Evolutionary conservation across 805 yeast genomes (phyloP).

Genomic region (Maudiozyma barnettii): DNA sequence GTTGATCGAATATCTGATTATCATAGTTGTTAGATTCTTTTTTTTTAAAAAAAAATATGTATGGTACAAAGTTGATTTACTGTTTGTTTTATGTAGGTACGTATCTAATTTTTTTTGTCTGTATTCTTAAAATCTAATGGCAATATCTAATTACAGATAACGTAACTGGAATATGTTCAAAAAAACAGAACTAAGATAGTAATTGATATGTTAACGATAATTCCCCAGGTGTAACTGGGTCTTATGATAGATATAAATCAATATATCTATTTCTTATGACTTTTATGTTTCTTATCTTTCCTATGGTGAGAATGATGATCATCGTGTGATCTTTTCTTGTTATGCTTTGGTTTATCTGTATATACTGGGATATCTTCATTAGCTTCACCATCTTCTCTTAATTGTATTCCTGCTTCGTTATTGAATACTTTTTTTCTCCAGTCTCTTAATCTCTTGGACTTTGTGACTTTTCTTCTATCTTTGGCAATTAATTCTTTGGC

Average conservation of each 20-base stretch:
- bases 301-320: conserved; percentile 1
- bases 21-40: no score
- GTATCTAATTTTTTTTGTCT: neutral
- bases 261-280: neutral
- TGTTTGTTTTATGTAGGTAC: neutral
- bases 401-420: conserved; percentile 40
- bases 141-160: no score
- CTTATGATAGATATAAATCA: neutral
- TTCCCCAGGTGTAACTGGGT: no score
- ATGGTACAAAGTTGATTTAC: neutral
- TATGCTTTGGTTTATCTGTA: conserved; percentile 4
- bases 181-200: no score
- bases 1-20: no score
- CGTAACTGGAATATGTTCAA: no score
- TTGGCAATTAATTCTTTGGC: conserved; percentile 58
- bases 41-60: neutral
- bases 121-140: no score
- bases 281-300: conserved; percentile 2
- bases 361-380: conserved; percentile 19
- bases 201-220: no score
- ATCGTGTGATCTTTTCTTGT: neutral
- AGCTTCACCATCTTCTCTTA: conserved; percentile 15
- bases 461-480: conserved; percentile 77
- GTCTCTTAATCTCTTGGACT: conserved; percentile 70
- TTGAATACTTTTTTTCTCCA: conserved; percentile 85